Percentiles rank a stretch among this genome's conserved stretches.
phyloP scores from a whole-genome alignment of 345 rosid species.

The Geranium rotundifolium region DNA sequence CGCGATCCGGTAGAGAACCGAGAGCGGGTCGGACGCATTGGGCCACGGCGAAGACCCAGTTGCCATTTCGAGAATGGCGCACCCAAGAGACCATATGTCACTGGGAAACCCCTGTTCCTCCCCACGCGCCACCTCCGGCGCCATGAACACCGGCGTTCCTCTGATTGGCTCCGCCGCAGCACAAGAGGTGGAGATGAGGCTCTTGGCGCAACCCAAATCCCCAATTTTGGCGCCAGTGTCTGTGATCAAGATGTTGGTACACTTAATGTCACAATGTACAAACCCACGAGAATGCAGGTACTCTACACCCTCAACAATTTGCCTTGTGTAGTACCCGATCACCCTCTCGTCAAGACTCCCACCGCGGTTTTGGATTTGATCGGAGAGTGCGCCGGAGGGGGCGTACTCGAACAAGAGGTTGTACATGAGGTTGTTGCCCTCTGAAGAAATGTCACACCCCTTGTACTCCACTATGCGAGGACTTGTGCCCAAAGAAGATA shows the following conservation, averaged over 20 bases:
- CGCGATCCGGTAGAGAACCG: conserved; percentile 34
- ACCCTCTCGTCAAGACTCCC: conserved; percentile 24
- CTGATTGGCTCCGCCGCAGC: conserved; percentile 15
- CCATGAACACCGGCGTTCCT: conserved; percentile 72
- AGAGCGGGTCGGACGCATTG: conserved; percentile 23
- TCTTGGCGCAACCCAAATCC: conserved; percentile 72
- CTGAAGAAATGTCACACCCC: conserved; percentile 38
- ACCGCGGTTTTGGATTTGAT: conserved; percentile 23
- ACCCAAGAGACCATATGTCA: conserved; percentile 73
- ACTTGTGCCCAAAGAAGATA: conserved; percentile 31
- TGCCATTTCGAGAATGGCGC: conserved; percentile 66
- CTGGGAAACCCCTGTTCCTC: conserved; percentile 50
- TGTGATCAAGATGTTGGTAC: conserved; percentile 47
- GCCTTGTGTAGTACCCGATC: conserved; percentile 39
- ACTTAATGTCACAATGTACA: conserved; percentile 70
- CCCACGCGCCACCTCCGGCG: conserved; percentile 87
- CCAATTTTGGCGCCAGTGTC: conserved; percentile 42
- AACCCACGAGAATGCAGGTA: conserved; percentile 46
- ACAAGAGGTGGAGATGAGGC: conserved; percentile 8
- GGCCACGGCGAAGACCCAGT: conserved; percentile 47
- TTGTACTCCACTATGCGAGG: conserved; percentile 41
- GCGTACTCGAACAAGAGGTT: conserved; percentile 64
- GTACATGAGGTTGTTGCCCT: conserved; percentile 23
- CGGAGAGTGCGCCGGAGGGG: conserved; percentile 43
- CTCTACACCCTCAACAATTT: conserved; percentile 45